Percentiles rank a stretch among this genome's conserved stretches.
These are phyloP conservation scores for Lantana camara DNA, from an alignment of 257 asterid species.

Conservation along the genomic window DNA sequence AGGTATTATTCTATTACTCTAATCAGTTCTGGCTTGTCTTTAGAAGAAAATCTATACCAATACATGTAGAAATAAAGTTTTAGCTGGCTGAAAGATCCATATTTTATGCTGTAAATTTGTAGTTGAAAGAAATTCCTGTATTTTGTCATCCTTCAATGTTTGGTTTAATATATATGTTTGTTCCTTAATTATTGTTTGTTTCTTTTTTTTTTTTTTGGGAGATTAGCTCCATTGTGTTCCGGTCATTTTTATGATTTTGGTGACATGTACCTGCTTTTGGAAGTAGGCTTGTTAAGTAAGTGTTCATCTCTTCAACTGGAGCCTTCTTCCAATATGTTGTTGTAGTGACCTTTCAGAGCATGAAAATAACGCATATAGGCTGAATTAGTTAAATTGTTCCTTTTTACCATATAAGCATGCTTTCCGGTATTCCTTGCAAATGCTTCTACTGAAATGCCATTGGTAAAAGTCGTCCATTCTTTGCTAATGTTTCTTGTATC, in stretches of 20 bases:
- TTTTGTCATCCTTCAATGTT: conserved; percentile 9
- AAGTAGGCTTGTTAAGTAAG: background rate
- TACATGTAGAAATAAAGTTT: conserved; percentile 11
- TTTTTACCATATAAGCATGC: conserved; percentile 8
- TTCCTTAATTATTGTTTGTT: conserved; percentile 6
- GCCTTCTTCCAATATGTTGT: background rate
- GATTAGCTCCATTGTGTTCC: background rate
- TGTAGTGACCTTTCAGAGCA: background rate
- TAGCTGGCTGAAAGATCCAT: background rate
- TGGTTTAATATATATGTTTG: conserved; percentile 4
- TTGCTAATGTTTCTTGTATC: background rate
- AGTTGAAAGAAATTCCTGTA: conserved; percentile 6
- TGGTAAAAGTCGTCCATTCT: conserved; percentile 9
- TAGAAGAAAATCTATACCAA: conserved; percentile 17
- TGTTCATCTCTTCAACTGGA: background rate
- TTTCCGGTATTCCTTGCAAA: background rate
- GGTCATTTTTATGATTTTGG: background rate
- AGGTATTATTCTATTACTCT: conserved; percentile 57
- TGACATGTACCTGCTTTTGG: conserved; percentile 1
- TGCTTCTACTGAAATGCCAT: background rate
- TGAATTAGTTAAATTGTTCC: conserved; percentile 2
- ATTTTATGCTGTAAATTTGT: background rate
- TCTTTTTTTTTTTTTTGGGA: background rate
- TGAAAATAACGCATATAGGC: background rate
- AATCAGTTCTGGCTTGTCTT: conserved; percentile 22